Conservation (phyloP, 257 asterid genomes). For the Oldenlandia corymbosa region DNA sequence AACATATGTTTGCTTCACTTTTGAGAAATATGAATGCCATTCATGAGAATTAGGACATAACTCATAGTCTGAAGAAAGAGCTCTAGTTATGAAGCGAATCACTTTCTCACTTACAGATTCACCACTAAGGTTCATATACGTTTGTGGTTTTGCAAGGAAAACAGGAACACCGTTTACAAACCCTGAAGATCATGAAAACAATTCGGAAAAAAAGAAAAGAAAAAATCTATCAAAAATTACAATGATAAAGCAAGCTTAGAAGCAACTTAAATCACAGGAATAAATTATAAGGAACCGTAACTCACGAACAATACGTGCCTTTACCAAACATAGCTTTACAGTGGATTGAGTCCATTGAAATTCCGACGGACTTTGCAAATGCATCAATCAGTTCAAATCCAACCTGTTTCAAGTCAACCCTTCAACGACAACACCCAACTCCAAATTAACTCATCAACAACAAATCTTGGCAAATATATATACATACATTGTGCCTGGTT, state of each 20-base stretch:
- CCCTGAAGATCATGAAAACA: constrained; percentile 43
- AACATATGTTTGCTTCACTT: neutral
- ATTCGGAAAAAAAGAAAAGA: neutral
- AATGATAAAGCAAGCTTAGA: neutral
- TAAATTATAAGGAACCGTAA: neutral
- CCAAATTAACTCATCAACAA: neutral
- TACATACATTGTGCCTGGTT: constrained; percentile 62
- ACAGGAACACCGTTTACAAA: constrained; percentile 62
- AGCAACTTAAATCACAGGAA: neutral
- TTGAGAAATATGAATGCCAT: too few relatives aligned
- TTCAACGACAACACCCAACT: neutral
- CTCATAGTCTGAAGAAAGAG: too few relatives aligned
- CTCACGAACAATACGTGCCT: constrained; percentile 31
- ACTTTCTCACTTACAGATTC: constrained; percentile 60
- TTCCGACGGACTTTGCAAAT: constrained; percentile 57
- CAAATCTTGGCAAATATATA: neutral
- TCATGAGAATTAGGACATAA: too few relatives aligned
- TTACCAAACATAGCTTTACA: constrained; percentile 89
- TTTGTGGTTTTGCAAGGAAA: constrained; percentile 89
- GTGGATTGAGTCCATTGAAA: constrained; percentile 62
- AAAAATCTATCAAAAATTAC: neutral
- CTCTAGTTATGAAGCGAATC: neutral
- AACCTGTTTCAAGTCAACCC: constrained; percentile 20
- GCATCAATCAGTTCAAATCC: constrained; percentile 88
- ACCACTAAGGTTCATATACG: constrained; percentile 89